These are phyloP conservation scores for Neurospora intermedia DNA, from an alignment of 495 filamentous ascomycete species.

Conservation along the genomic window DNA sequence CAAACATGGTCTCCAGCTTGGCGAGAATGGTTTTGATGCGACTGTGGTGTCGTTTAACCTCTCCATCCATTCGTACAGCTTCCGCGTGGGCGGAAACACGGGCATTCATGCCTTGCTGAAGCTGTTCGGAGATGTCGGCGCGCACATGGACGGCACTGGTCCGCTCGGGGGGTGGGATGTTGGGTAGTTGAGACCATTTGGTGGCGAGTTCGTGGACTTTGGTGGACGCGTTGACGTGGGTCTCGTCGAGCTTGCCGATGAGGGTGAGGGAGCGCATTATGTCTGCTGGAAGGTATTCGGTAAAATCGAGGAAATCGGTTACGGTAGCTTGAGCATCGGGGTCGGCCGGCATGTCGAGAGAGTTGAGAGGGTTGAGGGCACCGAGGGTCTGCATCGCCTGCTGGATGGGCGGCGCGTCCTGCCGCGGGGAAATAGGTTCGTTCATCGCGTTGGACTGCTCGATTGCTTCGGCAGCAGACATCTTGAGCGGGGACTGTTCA, in stretches of 20 bases:
- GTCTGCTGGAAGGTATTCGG: constrained; percentile 92
- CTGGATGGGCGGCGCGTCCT: constrained; percentile 22
- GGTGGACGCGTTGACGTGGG: constrained; percentile 53
- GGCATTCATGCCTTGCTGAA: constrained; percentile 63
- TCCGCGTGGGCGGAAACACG: constrained; percentile 75
- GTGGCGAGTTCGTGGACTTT: constrained; percentile 63
- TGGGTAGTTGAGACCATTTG: constrained; percentile 61
- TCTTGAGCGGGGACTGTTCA: background rate
- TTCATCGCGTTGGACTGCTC: constrained; percentile 18
- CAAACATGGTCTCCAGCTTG: constrained; percentile 68
- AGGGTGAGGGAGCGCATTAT: constrained; percentile 82
- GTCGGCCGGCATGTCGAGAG: constrained; percentile 44
- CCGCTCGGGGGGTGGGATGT: constrained; percentile 40
- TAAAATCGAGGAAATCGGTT: constrained; percentile 91
- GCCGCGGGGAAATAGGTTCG: constrained; percentile 28
- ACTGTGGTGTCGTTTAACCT: constrained; percentile 64
- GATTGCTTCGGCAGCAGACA: constrained; percentile 10
- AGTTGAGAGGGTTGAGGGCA: constrained; percentile 21
- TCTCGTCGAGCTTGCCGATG: constrained; percentile 70
- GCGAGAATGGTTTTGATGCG: constrained; percentile 65
- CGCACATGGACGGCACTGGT: constrained; percentile 47
- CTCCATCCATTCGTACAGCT: constrained; percentile 67
- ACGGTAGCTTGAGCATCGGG: constrained; percentile 92
- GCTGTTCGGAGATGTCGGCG: constrained; percentile 59
- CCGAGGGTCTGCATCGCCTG: constrained; percentile 21